Conservation (phyloP, 805 yeast genomes). For the Myxozyma monticola region DNA sequence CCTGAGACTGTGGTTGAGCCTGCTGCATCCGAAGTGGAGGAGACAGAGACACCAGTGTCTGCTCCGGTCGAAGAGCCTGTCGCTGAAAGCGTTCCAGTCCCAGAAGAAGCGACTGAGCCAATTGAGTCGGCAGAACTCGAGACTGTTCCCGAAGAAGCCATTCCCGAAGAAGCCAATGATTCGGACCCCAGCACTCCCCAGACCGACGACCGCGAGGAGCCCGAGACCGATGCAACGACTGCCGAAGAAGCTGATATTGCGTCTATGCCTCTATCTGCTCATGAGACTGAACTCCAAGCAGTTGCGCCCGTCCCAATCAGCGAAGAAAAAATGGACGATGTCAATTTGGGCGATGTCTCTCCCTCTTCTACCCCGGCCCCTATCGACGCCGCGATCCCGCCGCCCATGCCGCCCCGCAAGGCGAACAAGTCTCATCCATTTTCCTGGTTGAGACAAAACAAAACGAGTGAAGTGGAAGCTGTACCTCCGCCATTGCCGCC, state of each 20-base stretch:
- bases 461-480: constrained; percentile 1
- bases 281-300: too few relatives aligned
- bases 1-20: neutral
- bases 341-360: constrained; percentile 6
- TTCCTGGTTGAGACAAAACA: constrained; percentile 33
- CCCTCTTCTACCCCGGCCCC: neutral
- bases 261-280: constrained; percentile 1
- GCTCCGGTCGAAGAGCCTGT: too few relatives aligned
- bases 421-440: constrained; percentile 34
- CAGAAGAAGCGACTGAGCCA: neutral
- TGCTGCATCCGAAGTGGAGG: neutral
- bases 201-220: constrained; percentile 2
- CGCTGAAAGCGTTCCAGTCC: neutral
- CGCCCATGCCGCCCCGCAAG: constrained; percentile 24
- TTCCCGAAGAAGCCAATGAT: too few relatives aligned
- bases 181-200: constrained; percentile 1
- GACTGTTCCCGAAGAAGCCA: too few relatives aligned
- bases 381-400: constrained; percentile 5
- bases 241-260: constrained; percentile 7
- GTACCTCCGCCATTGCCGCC: constrained; percentile 13
- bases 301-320: constrained; percentile 4
- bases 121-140: neutral
- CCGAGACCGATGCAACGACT: constrained; percentile 1
- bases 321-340: constrained; percentile 21
- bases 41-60: too few relatives aligned